phyloP scores from a whole-genome alignment of 495 filamentous ascomycete species.

The Amniculicola lignicola region DNA sequence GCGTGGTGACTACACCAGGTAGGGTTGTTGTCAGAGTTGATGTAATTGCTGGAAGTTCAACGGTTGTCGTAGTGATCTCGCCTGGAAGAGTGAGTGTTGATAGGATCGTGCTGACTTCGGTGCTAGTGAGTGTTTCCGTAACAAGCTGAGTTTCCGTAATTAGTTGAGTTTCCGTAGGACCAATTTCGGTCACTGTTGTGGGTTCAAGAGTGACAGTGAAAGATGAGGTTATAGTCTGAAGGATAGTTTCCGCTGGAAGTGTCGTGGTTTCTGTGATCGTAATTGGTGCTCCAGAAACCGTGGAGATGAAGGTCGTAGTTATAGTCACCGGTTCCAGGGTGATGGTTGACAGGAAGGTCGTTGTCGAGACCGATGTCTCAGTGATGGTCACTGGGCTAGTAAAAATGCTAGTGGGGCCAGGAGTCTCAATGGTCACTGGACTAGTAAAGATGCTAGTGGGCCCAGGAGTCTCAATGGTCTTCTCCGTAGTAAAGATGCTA shows the following conservation, averaged over 20 bases:
- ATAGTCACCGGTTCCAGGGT: too few species aligned
- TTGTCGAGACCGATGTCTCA: slow-evolving; percentile 10
- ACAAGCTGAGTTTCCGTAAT: slow-evolving; percentile 1
- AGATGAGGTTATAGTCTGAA: too few species aligned
- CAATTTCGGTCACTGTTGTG: not conserved
- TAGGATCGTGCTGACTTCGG: not conserved
- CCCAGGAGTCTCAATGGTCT: slow-evolving; percentile 11
- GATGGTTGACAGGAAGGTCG: too few species aligned
- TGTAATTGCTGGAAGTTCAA: not conserved
- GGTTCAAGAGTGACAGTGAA: too few species aligned
- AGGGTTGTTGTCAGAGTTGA: not conserved
- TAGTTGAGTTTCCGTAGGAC: slow-evolving; percentile 6
- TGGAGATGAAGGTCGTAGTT: too few species aligned
- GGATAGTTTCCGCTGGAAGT: too few species aligned
- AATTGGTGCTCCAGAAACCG: too few species aligned
- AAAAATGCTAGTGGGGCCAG: slow-evolving; percentile 13
- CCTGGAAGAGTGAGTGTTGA: slow-evolving; percentile 9
- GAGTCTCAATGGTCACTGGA: too few species aligned
- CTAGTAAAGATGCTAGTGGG: slow-evolving; percentile 14
- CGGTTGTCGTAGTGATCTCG: slow-evolving; percentile 5
- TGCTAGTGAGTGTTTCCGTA: not conserved
- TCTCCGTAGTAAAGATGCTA: slow-evolving; percentile 5
- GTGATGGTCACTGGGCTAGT: too few species aligned
- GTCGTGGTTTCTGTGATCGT: too few species aligned
- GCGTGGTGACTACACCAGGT: not conserved